Evolutionary conservation across 2,329 filamentous ascomycete genomes (phyloP), one percentile per base, ranked within the genome.

Genomic region (Talaromyces sp.): DNA sequence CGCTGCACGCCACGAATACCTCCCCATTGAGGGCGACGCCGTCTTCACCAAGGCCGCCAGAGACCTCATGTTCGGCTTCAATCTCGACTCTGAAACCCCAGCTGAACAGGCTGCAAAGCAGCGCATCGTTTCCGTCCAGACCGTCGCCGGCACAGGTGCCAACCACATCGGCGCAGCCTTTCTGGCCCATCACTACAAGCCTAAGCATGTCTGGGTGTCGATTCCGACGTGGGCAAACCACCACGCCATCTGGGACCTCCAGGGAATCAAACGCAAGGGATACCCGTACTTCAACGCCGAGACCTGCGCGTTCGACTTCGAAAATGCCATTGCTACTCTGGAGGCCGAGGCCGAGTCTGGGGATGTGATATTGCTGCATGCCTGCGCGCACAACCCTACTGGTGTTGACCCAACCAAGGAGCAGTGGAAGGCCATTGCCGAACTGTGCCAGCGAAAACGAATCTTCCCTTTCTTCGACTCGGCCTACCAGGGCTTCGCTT

Each of bases 391-490:
- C 82, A 99, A 99, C 80, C 95, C 95, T 32, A 99, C 95, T 1
- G 95, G 95, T 61, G 91, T 97, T 64, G 95, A 99, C 77, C 92
- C 92, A 11, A 96, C 90, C 54, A 83, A 89, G 68, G 90, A 93
- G 60, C 93, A 99, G 79, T 99, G 95, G 95, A 89, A 88, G 75
- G 85, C 93, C 78, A 86, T 98, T 62, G 91, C 92, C 56, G 79
- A 83, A 51, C 75, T 97, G 50, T 88, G 97, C 74, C 85, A 86
- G 71, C 77, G 85, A 71, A 95, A 90, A 82, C 86, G 86, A 66
- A 90, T 96, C 76, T 96, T 98, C 79, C 93, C 93, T 67, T 97
- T 98, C 85, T 98, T 99, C 78, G 95, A 99, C 81, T 91, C 87
- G 62, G 93, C 93, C 59, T 99, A 99, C 81, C 95, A 98, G 78